Base-by-base conservation (phyloP, 345 rosid genomes). In the Eucalyptus leucophloia region DNA sequence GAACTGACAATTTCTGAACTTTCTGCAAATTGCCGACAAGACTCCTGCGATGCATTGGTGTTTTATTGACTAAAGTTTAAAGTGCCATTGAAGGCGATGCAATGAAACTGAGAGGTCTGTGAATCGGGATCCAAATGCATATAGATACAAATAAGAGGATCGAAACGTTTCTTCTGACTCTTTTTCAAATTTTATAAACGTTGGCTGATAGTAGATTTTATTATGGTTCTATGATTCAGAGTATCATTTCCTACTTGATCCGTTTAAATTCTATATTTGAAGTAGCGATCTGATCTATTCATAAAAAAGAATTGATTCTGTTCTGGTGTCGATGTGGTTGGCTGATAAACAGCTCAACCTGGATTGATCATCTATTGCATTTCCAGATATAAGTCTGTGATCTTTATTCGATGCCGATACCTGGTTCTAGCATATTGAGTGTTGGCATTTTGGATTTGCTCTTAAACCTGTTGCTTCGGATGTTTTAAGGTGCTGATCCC, bases 241-340 rank as follows among this genome's bases (percentile, higher is more conserved):
- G 16, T 86, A 19, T 18, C 30, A 5, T 50, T 51, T 51, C 65
- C 88, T 51, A 49, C 2, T 9, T 5, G 58, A 49, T 50, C 58
- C 2, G 0, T 16, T 3, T 86, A 26, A 18, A 12, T 50, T 0
- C 26, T 4, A 7, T 67, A 67, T 32, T 67, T 0, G 4, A 16
- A 67, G 80, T 32, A 0, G 23, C 0, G 12, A 67, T 65, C 37
- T 65, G 21, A 86, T 51, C 56, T 50, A n/a, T 51, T 49, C 11
- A 53, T 0, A 0, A 50, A 19, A 49, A 86, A 19, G 2, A 53
- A 86, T 2, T 0, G 15, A 86, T 1, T 51, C n/a, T 37, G n/a
- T 65, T n/a, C 77, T 65, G 34, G 10, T n/a, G 37, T 65, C n/a
- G 11, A 65, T 15, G 77, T 65, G 77, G 77, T 65, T 65, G 21